Evolutionary conservation across 73 alveolate species (phyloP).

Genomic region (Breviolum minutum): DNA sequence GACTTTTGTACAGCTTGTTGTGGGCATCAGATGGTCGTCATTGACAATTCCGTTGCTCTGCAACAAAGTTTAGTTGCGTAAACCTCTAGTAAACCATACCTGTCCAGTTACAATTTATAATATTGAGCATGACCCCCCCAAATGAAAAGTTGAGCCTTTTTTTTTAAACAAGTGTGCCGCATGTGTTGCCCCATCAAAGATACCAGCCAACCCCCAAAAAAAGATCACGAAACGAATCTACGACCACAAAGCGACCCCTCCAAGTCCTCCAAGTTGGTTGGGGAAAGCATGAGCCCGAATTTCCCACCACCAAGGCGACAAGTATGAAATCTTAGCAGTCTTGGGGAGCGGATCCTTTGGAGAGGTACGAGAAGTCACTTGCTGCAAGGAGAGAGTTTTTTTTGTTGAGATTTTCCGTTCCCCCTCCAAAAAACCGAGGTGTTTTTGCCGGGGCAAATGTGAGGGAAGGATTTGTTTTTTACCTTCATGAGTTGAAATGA

Average conservation of each 20-base stretch:
- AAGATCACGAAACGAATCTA: background rate
- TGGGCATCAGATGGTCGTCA: too few relatives aligned
- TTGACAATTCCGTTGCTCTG: too few relatives aligned
- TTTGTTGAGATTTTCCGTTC: background rate
- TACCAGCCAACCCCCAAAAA: background rate
- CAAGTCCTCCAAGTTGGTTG: background rate
- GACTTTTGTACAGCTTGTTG: too few relatives aligned
- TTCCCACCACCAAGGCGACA: slow-evolving; percentile 35
- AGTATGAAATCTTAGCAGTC: slow-evolving; percentile 83
- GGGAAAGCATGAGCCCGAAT: background rate
- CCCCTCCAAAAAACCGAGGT: too few relatives aligned
- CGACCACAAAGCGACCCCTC: background rate
- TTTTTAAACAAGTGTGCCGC: too few relatives aligned
- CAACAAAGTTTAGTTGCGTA: too few relatives aligned
- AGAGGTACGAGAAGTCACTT: slow-evolving; percentile 30
- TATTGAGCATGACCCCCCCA: background rate
- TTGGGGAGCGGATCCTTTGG: slow-evolving; percentile 90
- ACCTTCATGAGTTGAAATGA: too few relatives aligned
- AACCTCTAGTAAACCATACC: too few relatives aligned
- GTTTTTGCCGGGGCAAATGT: too few relatives aligned
- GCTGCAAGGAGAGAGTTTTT: background rate
- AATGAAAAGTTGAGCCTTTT: too few relatives aligned
- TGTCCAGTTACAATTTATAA: too few relatives aligned
- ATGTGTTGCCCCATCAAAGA: background rate
- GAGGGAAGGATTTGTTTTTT: too few relatives aligned